Conservation (phyloP, 2,329 filamentous ascomycete species). For the Sclerotinia subarctica region DNA sequence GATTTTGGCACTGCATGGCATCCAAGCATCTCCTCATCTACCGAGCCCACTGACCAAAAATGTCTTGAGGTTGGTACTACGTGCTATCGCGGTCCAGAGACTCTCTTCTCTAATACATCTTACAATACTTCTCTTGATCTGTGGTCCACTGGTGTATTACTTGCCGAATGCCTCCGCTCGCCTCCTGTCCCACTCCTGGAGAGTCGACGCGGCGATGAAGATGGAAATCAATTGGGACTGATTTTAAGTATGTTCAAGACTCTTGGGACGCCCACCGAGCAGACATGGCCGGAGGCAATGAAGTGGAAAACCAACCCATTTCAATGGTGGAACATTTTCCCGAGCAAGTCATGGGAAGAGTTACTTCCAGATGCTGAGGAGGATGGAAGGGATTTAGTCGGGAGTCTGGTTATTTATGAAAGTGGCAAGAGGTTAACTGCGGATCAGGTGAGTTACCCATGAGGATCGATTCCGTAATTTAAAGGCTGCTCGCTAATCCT, state of each 20-base stretch:
- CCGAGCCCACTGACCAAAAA: slow-evolving; percentile 66
- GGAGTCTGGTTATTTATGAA: slow-evolving; percentile 68
- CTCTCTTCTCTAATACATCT: slow-evolving; percentile 75
- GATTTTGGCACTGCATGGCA: slow-evolving; percentile 94
- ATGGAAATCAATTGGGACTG: slow-evolving; percentile 87
- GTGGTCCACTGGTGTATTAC: slow-evolving; percentile 82
- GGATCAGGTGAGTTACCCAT: slow-evolving; percentile 47
- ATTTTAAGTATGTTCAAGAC: slow-evolving; percentile 92
- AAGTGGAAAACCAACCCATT: slow-evolving; percentile 73
- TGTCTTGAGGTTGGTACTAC: slow-evolving; percentile 93
- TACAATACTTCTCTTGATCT: slow-evolving; percentile 78
- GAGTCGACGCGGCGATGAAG: slow-evolving; percentile 65
- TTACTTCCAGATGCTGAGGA: slow-evolving; percentile 61
- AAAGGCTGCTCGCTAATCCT: not conserved
- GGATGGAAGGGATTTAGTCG: slow-evolving; percentile 63
- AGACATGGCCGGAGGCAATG: slow-evolving; percentile 77
- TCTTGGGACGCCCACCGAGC: slow-evolving; percentile 77
- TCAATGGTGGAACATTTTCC: slow-evolving; percentile 81
- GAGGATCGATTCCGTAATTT: not conserved
- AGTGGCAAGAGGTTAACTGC: slow-evolving; percentile 65
- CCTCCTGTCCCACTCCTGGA: slow-evolving; percentile 70
- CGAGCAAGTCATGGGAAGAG: slow-evolving; percentile 62
- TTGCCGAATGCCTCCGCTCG: slow-evolving; percentile 67
- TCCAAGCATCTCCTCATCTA: slow-evolving; percentile 49
- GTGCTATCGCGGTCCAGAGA: slow-evolving; percentile 84